phyloP scores from a whole-genome alignment of 2,329 filamentous ascomycete genomes.

The Setomelanomma holmii region DNA sequence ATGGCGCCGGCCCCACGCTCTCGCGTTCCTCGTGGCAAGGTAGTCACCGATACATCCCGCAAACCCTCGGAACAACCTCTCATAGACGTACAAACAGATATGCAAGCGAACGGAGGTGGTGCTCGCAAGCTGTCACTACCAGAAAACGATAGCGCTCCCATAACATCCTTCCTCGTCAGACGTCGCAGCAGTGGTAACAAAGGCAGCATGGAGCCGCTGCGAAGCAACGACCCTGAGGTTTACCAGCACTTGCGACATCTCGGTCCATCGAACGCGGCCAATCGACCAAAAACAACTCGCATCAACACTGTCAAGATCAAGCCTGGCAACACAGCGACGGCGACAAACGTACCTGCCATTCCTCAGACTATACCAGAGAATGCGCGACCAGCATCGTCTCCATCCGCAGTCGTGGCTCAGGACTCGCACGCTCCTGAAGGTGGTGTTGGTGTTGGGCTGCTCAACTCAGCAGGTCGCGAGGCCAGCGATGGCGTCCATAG shows the following conservation, averaged over 20 bases:
- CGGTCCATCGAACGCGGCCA: conserved; percentile 69
- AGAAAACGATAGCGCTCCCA: no score
- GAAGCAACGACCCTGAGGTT: conserved; percentile 62
- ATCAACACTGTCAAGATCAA: conserved; percentile 72
- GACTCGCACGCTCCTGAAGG: conserved; percentile 53
- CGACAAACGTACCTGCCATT: conserved; percentile 63
- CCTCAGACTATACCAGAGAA: conserved; percentile 53
- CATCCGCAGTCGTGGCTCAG: conserved; percentile 17
- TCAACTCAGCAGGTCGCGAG: conserved; percentile 62
- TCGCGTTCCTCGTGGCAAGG: conserved; percentile 65
- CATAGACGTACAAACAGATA: conserved; percentile 24
- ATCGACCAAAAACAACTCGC: conserved; percentile 65
- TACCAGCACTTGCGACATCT: conserved; percentile 68
- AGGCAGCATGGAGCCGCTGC: conserved; percentile 49
- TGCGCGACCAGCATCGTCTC: conserved; percentile 32
- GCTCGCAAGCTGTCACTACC: conserved; percentile 40
- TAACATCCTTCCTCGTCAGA: no score
- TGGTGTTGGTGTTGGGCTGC: conserved; percentile 61
- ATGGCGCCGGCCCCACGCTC: conserved; percentile 83
- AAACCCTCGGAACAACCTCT: conserved; percentile 33
- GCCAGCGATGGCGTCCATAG: conserved; percentile 72
- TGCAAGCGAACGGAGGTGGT: conserved; percentile 22
- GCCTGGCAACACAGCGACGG: conserved; percentile 65
- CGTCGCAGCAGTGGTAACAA: conserved; percentile 54
- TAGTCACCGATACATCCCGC: conserved; percentile 54